Evolutionary conservation across 306 rosid species (phyloP).

Genomic region (Luffa aegyptiaca): DNA sequence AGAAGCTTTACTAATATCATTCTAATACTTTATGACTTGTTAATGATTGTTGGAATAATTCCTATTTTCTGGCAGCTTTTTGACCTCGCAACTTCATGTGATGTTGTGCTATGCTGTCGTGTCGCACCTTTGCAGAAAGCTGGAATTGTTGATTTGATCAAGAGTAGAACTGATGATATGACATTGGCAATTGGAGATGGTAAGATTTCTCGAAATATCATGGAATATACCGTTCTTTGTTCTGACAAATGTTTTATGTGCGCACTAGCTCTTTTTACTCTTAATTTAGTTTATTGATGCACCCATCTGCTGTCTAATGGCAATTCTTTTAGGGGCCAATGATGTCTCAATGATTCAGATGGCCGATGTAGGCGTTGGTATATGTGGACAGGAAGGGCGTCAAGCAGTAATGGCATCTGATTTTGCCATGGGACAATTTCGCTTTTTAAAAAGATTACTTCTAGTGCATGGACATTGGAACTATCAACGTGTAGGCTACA

Average conservation of each 20-base stretch:
- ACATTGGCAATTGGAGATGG: conserved; percentile 98
- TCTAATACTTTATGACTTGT: not conserved
- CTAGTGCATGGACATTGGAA: conserved; percentile 99
- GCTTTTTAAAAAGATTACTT: conserved; percentile 66
- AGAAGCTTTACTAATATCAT: conserved; percentile 12
- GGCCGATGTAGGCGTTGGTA: conserved; percentile 99
- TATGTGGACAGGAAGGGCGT: conserved; percentile 99
- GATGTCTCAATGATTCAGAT: conserved; percentile 99
- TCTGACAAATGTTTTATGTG: not conserved
- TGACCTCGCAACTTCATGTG: conserved; percentile 78
- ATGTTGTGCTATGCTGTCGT: conserved; percentile 92
- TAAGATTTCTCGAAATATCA: conserved; percentile 17
- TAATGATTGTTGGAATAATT: conserved; percentile 12
- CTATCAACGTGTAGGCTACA: conserved; percentile 92
- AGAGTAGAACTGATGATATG: conserved; percentile 91
- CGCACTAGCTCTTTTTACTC: not conserved
- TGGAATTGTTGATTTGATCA: conserved; percentile 89
- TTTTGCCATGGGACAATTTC: conserved; percentile 99
- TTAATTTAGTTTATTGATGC: not conserved
- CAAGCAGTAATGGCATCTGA: conserved; percentile 99
- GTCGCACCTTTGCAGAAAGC: conserved; percentile 99
- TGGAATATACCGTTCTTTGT: not conserved
- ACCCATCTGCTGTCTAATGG: not conserved
- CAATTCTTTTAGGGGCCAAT: conserved; percentile 69
- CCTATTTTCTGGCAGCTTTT: conserved; percentile 55